These are phyloP conservation scores for Xanthoconium purpureum DNA, from an alignment of 768 basidiomycete species.

Conservation along the genomic window DNA sequence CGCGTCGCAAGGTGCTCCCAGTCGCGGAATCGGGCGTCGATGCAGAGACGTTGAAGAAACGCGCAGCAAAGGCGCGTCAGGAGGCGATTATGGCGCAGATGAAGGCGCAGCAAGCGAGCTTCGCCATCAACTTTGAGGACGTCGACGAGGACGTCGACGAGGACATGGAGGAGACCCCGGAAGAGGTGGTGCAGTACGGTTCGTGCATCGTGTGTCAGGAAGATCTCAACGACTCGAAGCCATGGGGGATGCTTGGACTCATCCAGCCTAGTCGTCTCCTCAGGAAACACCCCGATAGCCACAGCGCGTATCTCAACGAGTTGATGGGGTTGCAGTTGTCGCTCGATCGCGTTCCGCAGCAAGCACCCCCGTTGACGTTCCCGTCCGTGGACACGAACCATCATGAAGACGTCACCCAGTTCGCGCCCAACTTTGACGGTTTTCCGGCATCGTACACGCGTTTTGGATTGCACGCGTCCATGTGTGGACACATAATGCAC, in stretches of 20 bases:
- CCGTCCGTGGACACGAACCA: constrained; percentile 21
- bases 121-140: constrained; percentile 76
- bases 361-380: constrained; percentile 35
- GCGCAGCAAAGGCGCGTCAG: constrained; percentile 86
- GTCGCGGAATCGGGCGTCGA: constrained; percentile 38
- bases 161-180: constrained; percentile 43
- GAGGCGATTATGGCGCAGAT: constrained; percentile 95
- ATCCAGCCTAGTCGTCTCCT: constrained; percentile 86
- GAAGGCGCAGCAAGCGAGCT: constrained; percentile 87
- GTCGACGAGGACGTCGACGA: constrained; percentile 66
- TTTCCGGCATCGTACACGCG: constrained; percentile 69
- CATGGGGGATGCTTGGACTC: constrained; percentile 85
- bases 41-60: constrained; percentile 70
- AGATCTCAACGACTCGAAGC: constrained; percentile 65
- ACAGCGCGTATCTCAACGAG: constrained; percentile 64
- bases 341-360: constrained; percentile 52
- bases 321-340: constrained; percentile 59
- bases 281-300: constrained; percentile 70
- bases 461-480: constrained; percentile 83
- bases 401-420: constrained; percentile 28
- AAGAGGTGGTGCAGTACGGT: constrained; percentile 62
- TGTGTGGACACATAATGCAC: constrained; percentile 98
- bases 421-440: constrained; percentile 70
- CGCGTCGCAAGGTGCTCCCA: constrained; percentile 44
- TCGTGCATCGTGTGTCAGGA: constrained; percentile 99